Evolutionary conservation across 2,329 filamentous ascomycete genomes (phyloP), one percentile per base, ranked within the genome.

Genomic region (Amphichorda felina): DNA sequence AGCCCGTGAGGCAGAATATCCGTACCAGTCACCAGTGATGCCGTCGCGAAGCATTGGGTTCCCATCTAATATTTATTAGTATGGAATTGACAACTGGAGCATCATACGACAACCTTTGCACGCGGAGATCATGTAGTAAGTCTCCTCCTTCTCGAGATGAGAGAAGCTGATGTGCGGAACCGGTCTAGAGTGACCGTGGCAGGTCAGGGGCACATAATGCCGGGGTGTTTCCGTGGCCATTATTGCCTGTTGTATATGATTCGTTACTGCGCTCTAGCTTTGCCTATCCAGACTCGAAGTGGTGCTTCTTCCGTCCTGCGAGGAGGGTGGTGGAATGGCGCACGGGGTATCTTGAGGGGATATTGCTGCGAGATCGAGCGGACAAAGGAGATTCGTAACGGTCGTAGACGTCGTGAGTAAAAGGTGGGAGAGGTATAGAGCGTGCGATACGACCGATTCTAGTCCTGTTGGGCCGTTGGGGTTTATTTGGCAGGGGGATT

Each of bases 1-100:
- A 24, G 25, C 24, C 37, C 40, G 34, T 14, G 33, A 24, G 13
- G 22, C 24, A 17, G 18, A 8, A 10, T 10, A 38, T 33, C 46
- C 67, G 40, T 65, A 83, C 83, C 88, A 95, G 59, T 95, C 88
- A 40, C 91, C 91, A 33, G 89, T 98, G 41, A 93, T 74, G 43
- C 91, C 91, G 63, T 96, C 86, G 45, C 91, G 84, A 48, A 98
- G 81, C 88, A 96, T 96, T 34, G 91, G 91, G 56, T 96, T 96
- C 53, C 89, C 89, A 67, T 98, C 91, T 88, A 30, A 57, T 37
- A 40, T 40, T 11, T 33, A 43, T 56, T 38, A 55, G 46, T 40
- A 40, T 38, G 38, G 35, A 29, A 30, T 36, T 33, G 36, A 24
- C 30, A 26, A 30, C 27, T 42, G 40, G n/a, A 30, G 37, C 26